Conservation (phyloP, 1,139 yeast genomes). For the Pichia terricola region DNA sequence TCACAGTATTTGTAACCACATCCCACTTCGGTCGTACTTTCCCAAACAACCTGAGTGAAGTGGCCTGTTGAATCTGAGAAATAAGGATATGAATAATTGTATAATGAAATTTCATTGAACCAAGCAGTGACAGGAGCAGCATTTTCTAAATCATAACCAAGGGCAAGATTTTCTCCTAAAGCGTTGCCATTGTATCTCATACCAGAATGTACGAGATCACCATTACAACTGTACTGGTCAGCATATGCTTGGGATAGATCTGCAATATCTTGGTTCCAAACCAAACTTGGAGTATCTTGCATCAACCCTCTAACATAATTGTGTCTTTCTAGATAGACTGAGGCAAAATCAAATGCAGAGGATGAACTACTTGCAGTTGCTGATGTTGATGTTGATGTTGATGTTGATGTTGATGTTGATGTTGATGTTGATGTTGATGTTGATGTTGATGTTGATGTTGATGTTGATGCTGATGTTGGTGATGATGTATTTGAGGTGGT, state of each 20-base stretch:
- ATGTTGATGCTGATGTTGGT: no score
- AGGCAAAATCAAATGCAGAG: slow-evolving; percentile 11
- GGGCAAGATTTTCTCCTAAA: slow-evolving; percentile 84
- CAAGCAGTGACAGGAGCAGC: slow-evolving; percentile 70
- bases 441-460: slow-evolving; percentile 7
- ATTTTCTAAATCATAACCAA: slow-evolving; percentile 48
- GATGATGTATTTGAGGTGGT: slow-evolving; percentile 9
- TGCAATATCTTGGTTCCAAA: slow-evolving; percentile 60
- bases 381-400: slow-evolving; percentile 2
- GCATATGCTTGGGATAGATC: slow-evolving; percentile 65
- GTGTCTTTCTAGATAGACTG: slow-evolving; percentile 33
- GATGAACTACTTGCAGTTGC: no score
- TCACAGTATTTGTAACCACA: slow-evolving; percentile 50
- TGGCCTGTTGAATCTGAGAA: slow-evolving; percentile 46
- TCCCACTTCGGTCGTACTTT: slow-evolving; percentile 42
- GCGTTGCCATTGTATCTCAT: slow-evolving; percentile 55
- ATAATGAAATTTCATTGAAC: slow-evolving; percentile 61
- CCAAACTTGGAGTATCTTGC: slow-evolving; percentile 39
- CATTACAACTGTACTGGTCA: slow-evolving; percentile 54
- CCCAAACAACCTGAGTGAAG: slow-evolving; percentile 65
- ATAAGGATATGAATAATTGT: slow-evolving; percentile 44
- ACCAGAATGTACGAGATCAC: slow-evolving; percentile 62
- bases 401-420: slow-evolving; percentile 1
- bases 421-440: no score
- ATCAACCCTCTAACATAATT: slow-evolving; percentile 42